These are phyloP conservation scores for Choiromyces venosus DNA, from an alignment of 495 filamentous ascomycete genomes.

Conservation along the genomic window DNA sequence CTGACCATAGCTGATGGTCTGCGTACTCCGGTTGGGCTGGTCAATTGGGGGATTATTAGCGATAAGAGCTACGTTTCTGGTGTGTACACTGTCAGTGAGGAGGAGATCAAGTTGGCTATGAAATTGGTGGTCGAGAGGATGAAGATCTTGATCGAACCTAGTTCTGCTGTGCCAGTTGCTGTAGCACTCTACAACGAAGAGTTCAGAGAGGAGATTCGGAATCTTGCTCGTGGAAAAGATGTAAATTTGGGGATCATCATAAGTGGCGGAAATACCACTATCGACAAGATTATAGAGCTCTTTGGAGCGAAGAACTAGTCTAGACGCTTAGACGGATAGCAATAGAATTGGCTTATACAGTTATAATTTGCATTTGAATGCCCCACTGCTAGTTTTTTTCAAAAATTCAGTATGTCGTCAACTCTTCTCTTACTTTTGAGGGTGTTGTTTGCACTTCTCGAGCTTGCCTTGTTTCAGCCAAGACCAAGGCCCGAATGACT, in stretches of 20 bases:
- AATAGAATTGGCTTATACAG: neutral
- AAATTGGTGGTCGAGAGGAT: slow-evolving; percentile 75
- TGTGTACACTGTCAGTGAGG: slow-evolving; percentile 73
- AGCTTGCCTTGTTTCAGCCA: neutral
- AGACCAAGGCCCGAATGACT: neutral
- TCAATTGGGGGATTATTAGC: slow-evolving; percentile 77
- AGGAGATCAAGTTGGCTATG: slow-evolving; percentile 74
- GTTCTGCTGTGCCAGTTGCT: slow-evolving; percentile 77
- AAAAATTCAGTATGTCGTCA: neutral
- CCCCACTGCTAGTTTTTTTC: neutral
- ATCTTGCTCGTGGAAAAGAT: slow-evolving; percentile 15
- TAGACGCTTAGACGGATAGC: neutral
- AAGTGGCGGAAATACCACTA: slow-evolving; percentile 82
- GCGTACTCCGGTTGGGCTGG: slow-evolving; percentile 70
- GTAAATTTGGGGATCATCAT: slow-evolving; percentile 79
- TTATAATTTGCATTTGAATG: neutral
- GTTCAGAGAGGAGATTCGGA: slow-evolving; percentile 56
- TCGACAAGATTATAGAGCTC: slow-evolving; percentile 67
- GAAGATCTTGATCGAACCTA: slow-evolving; percentile 90
- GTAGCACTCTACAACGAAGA: slow-evolving; percentile 79
- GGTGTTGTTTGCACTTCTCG: neutral
- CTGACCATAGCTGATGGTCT: slow-evolving; percentile 88
- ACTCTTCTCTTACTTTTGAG: neutral
- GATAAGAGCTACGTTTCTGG: slow-evolving; percentile 63
- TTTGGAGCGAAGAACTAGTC: slow-evolving; percentile 45